Evolutionary conservation across 768 basidiomycete species (phyloP).

Genomic region (Tylopilus felleus): DNA sequence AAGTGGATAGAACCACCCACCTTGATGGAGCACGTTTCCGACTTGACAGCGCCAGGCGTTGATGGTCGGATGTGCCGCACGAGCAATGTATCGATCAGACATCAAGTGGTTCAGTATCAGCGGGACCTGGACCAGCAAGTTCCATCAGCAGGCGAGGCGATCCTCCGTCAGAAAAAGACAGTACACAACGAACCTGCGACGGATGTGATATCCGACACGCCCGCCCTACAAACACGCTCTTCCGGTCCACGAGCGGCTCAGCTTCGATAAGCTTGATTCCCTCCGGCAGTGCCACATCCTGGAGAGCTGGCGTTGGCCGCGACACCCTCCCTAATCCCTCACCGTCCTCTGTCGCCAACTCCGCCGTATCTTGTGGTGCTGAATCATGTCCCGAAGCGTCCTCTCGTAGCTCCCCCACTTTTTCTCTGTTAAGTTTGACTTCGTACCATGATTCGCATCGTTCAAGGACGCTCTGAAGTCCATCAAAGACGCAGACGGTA

Average conservation of each 20-base stretch:
- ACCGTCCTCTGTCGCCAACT: conserved; percentile 2
- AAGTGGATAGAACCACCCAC: conserved; percentile 34
- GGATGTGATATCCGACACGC: conserved; percentile 79
- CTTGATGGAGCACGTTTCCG: conserved; percentile 68
- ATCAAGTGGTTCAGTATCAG: conserved; percentile 62
- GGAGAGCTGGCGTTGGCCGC: not conserved
- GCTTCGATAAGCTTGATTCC: conserved; percentile 67
- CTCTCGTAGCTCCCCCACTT: conserved; percentile 54
- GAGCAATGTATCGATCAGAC: conserved; percentile 68
- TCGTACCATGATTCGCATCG: conserved; percentile 67
- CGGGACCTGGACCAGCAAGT: conserved; percentile 50
- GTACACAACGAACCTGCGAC: conserved; percentile 49
- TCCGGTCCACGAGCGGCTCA: conserved; percentile 82
- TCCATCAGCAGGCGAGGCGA: not conserved
- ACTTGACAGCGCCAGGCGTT: conserved; percentile 80
- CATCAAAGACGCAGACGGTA: conserved; percentile 82
- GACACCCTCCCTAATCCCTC: conserved; percentile 2
- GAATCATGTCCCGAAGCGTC: conserved; percentile 38
- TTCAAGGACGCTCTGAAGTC: conserved; percentile 72
- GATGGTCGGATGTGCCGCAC: conserved; percentile 76
- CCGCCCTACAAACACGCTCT: conserved; percentile 81
- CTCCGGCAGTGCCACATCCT: conserved; percentile 42
- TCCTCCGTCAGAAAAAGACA: not conserved
- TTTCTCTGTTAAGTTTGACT: conserved; percentile 56
- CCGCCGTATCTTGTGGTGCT: conserved; percentile 4